Evolutionary conservation across 495 filamentous ascomycete genomes (phyloP).

Genomic region (Lasiosphaeria miniovina): DNA sequence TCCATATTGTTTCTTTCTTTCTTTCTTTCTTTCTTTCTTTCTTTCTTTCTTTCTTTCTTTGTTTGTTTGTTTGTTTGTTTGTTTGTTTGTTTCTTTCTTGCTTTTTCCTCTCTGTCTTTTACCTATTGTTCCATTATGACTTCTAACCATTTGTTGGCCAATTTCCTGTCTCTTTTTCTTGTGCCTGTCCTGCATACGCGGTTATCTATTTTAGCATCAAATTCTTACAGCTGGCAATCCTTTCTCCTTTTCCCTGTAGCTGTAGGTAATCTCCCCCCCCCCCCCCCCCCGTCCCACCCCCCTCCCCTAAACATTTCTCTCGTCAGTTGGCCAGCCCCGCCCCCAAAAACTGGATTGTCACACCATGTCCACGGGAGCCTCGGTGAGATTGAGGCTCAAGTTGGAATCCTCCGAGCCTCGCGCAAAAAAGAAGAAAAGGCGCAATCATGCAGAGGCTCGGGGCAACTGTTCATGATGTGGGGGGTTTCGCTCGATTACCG

Average conservation of each 20-base stretch:
- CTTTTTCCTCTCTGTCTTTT: not conserved
- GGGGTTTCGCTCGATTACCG: too few relatives aligned
- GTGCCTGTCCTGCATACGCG: too few relatives aligned
- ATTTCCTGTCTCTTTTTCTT: too few relatives aligned
- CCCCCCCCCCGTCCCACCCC: too few relatives aligned
- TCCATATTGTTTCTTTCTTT: not conserved
- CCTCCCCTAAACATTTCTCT: too few relatives aligned
- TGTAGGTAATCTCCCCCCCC: too few relatives aligned
- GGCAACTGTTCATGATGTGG: not conserved
- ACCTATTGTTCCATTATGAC: too few relatives aligned
- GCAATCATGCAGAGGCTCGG: not conserved
- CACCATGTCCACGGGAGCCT: not conserved
- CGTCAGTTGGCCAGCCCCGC: too few relatives aligned
- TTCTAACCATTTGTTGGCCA: too few relatives aligned
- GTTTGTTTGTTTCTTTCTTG: not conserved
- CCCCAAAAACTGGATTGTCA: not conserved
- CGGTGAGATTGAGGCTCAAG: not conserved
- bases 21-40: not conserved
- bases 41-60: not conserved
- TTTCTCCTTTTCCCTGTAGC: too few relatives aligned
- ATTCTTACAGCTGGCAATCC: too few relatives aligned
- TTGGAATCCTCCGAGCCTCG: not conserved
- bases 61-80: not conserved
- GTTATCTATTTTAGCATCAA: too few relatives aligned
- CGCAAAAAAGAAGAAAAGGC: not conserved